Evolutionary conservation across 1,284 basidiomycete genomes (phyloP), one percentile per base, ranked within the genome.

Genomic region (Moesziomyces sp.): DNA sequence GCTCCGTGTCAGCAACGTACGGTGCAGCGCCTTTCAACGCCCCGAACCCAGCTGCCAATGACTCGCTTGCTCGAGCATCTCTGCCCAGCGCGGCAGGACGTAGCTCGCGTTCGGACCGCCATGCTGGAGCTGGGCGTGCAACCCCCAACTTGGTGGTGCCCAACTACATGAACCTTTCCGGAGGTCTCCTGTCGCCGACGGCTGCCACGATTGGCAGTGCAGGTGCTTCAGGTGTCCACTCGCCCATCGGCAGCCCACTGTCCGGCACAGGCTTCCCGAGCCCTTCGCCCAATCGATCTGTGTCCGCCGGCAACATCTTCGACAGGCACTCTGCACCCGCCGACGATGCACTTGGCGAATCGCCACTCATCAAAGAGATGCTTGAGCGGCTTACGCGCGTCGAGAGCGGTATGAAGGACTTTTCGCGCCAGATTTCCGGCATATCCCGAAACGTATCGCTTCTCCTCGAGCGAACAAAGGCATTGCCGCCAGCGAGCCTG

Each of bases 401-500:
- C 83, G 92, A 94, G 84, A 86, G 87, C 60, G 87, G 89, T 3
- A 88, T 89, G 38, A 87, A 89, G 46, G 90, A 93, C 76, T 89
- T 93, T 50, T 90, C 91, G 77, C 88, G 89, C 8, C 90, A 92
- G 76, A 86, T 93, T 42, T 86, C 86, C 8, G 91, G 92, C 77
- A 87, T 94, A 48, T 88, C 90, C 66, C 88, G 89, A 78, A 93
- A 93, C 85, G 88, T 93, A 56, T 89, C 90, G 79, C 80, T 92
- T 14, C 87, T 93, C 54, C 86, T 93, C 43, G 91, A 93, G 65
- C 88, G 90, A 42, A 80, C 75, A 48, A 66, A 68, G 49, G 58
- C 45, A 24, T 57, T 74, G 5, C 60, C 66, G 7, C 66, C 59
- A 1, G 35, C 55, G 9, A 71, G 64, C 47, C 72, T 74, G 19